Evolutionary conservation across 2,329 filamentous ascomycete species (phyloP).

Genomic region (Knufia fluminis): DNA sequence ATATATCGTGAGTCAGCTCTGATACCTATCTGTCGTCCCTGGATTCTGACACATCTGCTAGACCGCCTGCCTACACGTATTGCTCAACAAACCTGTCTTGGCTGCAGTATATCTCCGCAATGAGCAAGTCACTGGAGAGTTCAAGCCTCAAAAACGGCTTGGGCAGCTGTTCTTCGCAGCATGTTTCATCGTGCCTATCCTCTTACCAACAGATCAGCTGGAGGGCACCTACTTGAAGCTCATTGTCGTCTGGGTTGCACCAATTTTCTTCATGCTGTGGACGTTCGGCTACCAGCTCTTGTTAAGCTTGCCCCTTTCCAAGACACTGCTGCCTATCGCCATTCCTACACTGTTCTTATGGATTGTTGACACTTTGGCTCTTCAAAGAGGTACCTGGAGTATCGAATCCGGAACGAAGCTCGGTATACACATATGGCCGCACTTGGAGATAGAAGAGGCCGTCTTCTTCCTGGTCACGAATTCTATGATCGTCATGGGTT

Average conservation of each 20-base stretch:
- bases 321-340: conserved; percentile 50
- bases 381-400: conserved; percentile 61
- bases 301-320: conserved; percentile 48
- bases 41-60: conserved; percentile 7
- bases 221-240: conserved; percentile 58
- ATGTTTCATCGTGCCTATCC: conserved; percentile 23
- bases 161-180: conserved; percentile 44
- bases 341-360: conserved; percentile 62
- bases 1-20: conserved; percentile 43
- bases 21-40: too few species aligned
- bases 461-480: conserved; percentile 66
- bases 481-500: conserved; percentile 57
- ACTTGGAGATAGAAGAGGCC: conserved; percentile 63
- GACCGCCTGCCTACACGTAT: conserved; percentile 57
- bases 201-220: conserved; percentile 37
- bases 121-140: conserved; percentile 27
- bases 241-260: conserved; percentile 60
- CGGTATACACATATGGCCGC: conserved; percentile 52
- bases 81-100: conserved; percentile 55
- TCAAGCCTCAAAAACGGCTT: conserved; percentile 33
- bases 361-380: conserved; percentile 60
- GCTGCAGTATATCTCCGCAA: conserved; percentile 45
- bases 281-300: conserved; percentile 56
- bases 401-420: conserved; percentile 61
- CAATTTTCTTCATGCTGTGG: conserved; percentile 57